Evolutionary conservation across 768 basidiomycete species (phyloP), one percentile per base, ranked within the genome.

Genomic region (Mycena vulgaris): DNA sequence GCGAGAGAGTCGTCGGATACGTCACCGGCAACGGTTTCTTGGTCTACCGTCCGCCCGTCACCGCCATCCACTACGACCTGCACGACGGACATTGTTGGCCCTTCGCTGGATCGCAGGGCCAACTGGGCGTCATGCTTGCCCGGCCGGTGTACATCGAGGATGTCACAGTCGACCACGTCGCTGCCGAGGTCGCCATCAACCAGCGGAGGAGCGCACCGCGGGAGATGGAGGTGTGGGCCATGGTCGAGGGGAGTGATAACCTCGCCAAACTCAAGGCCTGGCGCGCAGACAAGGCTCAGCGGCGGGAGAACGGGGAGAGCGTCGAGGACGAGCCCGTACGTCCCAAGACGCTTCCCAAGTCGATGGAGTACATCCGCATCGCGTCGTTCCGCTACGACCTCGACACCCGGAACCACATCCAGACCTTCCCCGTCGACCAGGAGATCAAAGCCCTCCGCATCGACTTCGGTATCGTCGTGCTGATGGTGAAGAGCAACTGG

Each of bases 41-140:
- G 47, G 80, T 90, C 49, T 96, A 95, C n/a, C 89, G 91, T 19
- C 89, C 95, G 1, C 96, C 97, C 0, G 89, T 95, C 56, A 93
- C 89, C 0, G 95, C 95, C 3, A 84, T 99, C n/a, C 93, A 97
- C 75, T 92, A 94, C 67, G 95, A 98, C 70, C 83, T 86, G 30
- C 88, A 92, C 63, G 90, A 90, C 37, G 97, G 98, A 4, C 88
- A 92, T 64, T 99, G 97, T 81, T 99, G 97, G 96, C 95, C 97
- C 1, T 95, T 99, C 82, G 83, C 82, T 7, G 97, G 97, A 0
- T 75, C 85, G 21, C 79, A 87, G 55, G 97, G 97, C 5, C 94
- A 94, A 75, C 82, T 99, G 13, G 97, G 95, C 6, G 91, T 99
- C 33, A 84, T 86, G 39, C 89, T 99, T 31, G 90, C 91, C 2